These are phyloP conservation scores for Lobosporangium transversale DNA, from an alignment of 192 early-diverging fungal genomes.

Conservation along the genomic window DNA sequence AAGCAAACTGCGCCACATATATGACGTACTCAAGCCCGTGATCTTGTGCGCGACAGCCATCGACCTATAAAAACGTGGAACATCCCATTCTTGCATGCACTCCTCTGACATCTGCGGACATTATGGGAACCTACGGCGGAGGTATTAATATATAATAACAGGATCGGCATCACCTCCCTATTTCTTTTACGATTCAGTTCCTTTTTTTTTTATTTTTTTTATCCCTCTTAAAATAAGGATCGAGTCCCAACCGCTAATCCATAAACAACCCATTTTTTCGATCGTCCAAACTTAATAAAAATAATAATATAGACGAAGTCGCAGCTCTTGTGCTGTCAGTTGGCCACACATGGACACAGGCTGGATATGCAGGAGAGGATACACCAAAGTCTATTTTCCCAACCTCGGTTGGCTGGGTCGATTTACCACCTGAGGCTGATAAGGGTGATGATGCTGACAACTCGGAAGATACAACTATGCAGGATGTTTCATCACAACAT, in stretches of 20 bases:
- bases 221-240: neutral
- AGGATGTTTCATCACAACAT: constrained; percentile 33
- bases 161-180: too few relatives aligned
- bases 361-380: constrained; percentile 98
- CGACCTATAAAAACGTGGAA: too few relatives aligned
- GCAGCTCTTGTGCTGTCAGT: constrained; percentile 93
- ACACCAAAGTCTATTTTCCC: constrained; percentile 89
- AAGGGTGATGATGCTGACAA: constrained; percentile 51
- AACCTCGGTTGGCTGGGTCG: constrained; percentile 77
- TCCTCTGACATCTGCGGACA: constrained; percentile 1
- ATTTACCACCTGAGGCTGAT: constrained; percentile 43
- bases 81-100: neutral
- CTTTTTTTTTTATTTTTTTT: neutral
- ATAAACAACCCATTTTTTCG: too few relatives aligned
- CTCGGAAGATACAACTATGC: constrained; percentile 50
- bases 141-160: constrained; percentile 17
- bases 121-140: constrained; percentile 54
- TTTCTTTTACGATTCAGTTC: neutral
- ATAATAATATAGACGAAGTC: constrained; percentile 93
- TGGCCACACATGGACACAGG: constrained; percentile 86
- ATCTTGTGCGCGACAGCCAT: too few relatives aligned
- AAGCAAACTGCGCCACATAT: too few relatives aligned
- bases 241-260: too few relatives aligned
- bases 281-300: too few relatives aligned
- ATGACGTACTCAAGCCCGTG: too few relatives aligned